Evolutionary conservation across 345 rosid species (phyloP).

Genomic region (Boechera stricta): DNA sequence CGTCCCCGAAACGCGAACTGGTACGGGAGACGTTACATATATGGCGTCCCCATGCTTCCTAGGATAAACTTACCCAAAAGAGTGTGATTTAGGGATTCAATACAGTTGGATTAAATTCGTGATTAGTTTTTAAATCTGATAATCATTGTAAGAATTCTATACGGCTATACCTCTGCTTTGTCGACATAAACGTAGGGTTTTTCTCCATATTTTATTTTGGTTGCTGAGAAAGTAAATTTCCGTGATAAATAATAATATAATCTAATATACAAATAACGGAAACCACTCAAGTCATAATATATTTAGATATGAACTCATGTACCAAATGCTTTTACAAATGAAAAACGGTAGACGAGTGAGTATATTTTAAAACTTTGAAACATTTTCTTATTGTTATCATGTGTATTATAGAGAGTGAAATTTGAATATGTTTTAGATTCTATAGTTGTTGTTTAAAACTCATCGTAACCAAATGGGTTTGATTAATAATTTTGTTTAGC

Average conservation of each 20-base stretch:
- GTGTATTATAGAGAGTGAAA: neutral
- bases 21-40: too few relatives aligned
- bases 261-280: neutral
- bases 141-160: slow-evolving; percentile 7
- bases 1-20: too few relatives aligned
- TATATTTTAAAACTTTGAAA: neutral
- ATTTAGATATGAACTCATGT: neutral
- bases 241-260: neutral
- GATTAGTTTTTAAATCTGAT: neutral
- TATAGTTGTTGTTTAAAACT: neutral
- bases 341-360: neutral
- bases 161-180: neutral
- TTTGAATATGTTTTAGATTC: neutral
- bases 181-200: slow-evolving; percentile 20
- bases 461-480: neutral
- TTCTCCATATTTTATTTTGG: neutral
- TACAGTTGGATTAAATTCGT: slow-evolving; percentile 13
- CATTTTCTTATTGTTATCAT: neutral
- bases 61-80: slow-evolving; percentile 6
- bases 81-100: slow-evolving; percentile 19
- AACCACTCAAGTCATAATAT: neutral
- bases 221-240: neutral
- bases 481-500: too few relatives aligned
- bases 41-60: too few relatives aligned
- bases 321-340: neutral